phyloP scores from a whole-genome alignment of 148 eudicot genomes.

The Limonium bicolor region DNA sequence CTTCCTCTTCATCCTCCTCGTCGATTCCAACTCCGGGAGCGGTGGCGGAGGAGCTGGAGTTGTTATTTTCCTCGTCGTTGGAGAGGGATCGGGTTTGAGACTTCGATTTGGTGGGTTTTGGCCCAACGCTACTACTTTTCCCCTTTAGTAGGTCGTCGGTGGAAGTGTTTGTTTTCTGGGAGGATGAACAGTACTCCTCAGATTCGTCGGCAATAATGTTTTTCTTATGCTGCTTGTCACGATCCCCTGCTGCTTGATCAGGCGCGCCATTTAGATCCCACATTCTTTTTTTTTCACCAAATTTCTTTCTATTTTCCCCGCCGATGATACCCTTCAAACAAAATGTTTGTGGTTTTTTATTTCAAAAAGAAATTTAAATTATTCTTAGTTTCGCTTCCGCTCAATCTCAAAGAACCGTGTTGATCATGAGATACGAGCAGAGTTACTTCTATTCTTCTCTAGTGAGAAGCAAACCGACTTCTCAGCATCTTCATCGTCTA shows the following conservation, averaged over 20 bases:
- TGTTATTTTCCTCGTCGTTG: slow-evolving; percentile 34
- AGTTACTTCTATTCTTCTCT: too few species aligned
- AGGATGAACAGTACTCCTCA: slow-evolving; percentile 20
- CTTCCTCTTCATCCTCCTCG: slow-evolving; percentile 12
- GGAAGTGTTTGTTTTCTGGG: slow-evolving; percentile 27
- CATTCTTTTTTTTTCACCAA: slow-evolving; percentile 20
- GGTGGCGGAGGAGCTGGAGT: slow-evolving; percentile 59
- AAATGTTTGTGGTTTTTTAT: too few species aligned
- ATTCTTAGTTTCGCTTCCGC: too few species aligned
- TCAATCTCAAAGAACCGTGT: too few species aligned
- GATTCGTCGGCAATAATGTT: slow-evolving; percentile 25
- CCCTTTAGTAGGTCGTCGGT: slow-evolving; percentile 25
- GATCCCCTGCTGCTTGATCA: slow-evolving; percentile 20
- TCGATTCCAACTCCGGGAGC: slow-evolving; percentile 17
- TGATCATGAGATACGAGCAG: too few species aligned
- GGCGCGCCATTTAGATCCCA: slow-evolving; percentile 93
- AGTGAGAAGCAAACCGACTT: too few species aligned
- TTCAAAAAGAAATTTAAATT: too few species aligned
- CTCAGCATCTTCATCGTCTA: too few species aligned
- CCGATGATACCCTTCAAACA: too few species aligned
- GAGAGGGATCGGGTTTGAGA: too few species aligned
- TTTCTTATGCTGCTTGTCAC: background rate
- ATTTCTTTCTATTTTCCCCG: background rate
- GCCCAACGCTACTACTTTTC: slow-evolving; percentile 36
- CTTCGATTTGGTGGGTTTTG: too few species aligned